These are phyloP conservation scores for Phyllosticta citriasiana DNA, from an alignment of 2,329 filamentous ascomycete species.

Conservation along the genomic window DNA sequence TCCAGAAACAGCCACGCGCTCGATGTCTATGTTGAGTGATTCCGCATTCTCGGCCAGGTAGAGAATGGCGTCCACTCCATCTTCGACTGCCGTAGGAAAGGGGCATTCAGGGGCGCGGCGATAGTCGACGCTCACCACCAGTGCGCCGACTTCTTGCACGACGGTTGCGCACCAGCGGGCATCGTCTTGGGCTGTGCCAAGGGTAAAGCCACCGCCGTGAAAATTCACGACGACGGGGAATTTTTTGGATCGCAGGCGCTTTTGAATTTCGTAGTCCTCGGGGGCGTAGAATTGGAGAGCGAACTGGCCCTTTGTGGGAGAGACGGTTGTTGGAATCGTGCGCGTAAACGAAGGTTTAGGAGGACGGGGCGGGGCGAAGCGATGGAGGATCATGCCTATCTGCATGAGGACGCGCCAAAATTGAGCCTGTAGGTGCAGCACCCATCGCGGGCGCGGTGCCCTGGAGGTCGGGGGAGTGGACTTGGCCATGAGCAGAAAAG, in stretches of 20 bases:
- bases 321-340: slow-evolving; percentile 42
- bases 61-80: slow-evolving; percentile 51
- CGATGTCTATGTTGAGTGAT: slow-evolving; percentile 47
- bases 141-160: slow-evolving; percentile 45
- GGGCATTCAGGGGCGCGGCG: slow-evolving; percentile 51
- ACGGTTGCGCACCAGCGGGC: slow-evolving; percentile 49
- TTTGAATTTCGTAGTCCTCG: slow-evolving; percentile 35
- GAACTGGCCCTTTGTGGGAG: slow-evolving; percentile 37
- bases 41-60: slow-evolving; percentile 47
- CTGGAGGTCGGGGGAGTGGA: neutral
- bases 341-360: slow-evolving; percentile 51
- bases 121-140: slow-evolving; percentile 53
- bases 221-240: slow-evolving; percentile 54
- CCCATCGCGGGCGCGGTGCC: slow-evolving; percentile 40
- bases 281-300: slow-evolving; percentile 54
- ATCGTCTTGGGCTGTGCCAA: slow-evolving; percentile 52
- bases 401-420: slow-evolving; percentile 60
- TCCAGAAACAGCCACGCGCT: slow-evolving; percentile 48
- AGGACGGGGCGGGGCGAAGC: slow-evolving; percentile 49
- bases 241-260: slow-evolving; percentile 31
- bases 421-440: slow-evolving; percentile 52
- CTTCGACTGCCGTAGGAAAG: slow-evolving; percentile 54
- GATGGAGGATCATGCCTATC: slow-evolving; percentile 60
- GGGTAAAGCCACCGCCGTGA: slow-evolving; percentile 53
- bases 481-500: neutral